Base-by-base conservation (phyloP, 768 basidiomycete genomes). In the Chalciporus sphaerocephalus region DNA sequence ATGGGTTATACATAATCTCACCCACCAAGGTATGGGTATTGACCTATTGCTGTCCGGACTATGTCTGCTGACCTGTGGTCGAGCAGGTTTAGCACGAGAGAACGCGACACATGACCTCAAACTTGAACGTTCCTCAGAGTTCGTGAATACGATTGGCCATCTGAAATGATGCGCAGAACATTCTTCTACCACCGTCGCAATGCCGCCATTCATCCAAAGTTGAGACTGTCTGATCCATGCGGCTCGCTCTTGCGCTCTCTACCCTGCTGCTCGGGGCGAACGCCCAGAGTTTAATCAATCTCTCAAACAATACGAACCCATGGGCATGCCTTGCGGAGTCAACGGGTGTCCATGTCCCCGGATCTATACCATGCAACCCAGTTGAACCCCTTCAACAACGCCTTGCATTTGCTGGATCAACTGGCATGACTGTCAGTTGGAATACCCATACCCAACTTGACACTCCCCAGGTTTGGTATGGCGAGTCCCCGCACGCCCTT, bases 401-500 rank as follows among this genome's bases (percentile, higher is more conserved):
- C 23, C 47, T 61, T 4, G 60, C 60, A 8, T 61, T 46, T 48
- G 60, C 58, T 15, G 53, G 60, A 4, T 3, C 57, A 5, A 48
- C 52, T 3, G 61, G 60, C 21, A 62, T 61, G 60, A 58, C 48
- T 11, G 52, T 61, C 13, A 61, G 61, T 43, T 61, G 60, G 60
- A 55, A 40, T 45, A 58, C 60, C 15, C 33, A 46, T 10, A 42
- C 32, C 2, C 58, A 49, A 42, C 47, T 61, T 4, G 60, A 52
- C 20, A 30, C 41, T 6, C 58, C 58, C 0, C 53, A 61, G 38
- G 61, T 61, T 6, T 62, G 52, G 51, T 61, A 61, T 10, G 58
- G 60, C 7, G 30, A 53, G 21, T 50, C 48, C 12, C 60, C 58
- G 1, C 34, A 20, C 16, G n/a, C 51, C 1, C 53, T 61, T 25